These are phyloP conservation scores for Paraphysoderma sedebokerense DNA, from an alignment of 371 early-diverging fungal species.

Conservation along the genomic window DNA sequence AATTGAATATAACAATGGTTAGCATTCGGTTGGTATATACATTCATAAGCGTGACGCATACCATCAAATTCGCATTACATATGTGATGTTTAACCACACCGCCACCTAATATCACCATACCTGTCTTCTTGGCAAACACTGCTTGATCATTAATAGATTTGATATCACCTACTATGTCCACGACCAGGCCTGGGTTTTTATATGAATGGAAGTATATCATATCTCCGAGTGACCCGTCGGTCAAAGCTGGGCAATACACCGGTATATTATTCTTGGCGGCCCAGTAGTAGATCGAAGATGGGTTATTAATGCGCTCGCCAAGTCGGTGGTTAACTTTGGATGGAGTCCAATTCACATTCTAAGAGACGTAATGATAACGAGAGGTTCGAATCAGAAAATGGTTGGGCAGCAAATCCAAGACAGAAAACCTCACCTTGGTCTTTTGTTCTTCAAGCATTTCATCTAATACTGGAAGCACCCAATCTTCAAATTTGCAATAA, in stretches of 20 bases:
- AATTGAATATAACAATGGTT: neutral
- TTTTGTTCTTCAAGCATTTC: conserved; percentile 82
- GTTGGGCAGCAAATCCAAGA: too few species aligned
- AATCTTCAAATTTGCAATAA: conserved; percentile 97
- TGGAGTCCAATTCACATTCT: conserved; percentile 64
- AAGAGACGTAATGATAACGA: neutral
- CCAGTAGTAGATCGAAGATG: conserved; percentile 96
- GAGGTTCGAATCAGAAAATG: neutral
- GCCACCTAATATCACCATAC: conserved; percentile 96
- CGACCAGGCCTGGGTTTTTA: conserved; percentile 79
- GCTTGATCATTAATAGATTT: conserved; percentile 86
- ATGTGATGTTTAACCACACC: conserved; percentile 99
- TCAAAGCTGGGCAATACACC: conserved; percentile 96
- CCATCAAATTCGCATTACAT: conserved; percentile 98
- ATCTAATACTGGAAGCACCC: conserved; percentile 91
- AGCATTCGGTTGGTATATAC: too few species aligned
- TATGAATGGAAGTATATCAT: conserved; percentile 98
- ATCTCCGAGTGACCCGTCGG: conserved; percentile 98
- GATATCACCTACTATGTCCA: conserved; percentile 95
- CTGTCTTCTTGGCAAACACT: conserved; percentile 87
- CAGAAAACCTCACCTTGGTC: conserved; percentile 17
- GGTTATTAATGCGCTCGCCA: conserved; percentile 88
- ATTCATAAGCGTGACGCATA: conserved; percentile 16
- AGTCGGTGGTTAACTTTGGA: conserved; percentile 82
- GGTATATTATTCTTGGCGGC: conserved; percentile 92